Evolutionary conservation across 2,329 filamentous ascomycete genomes (phyloP).

Genomic region (Chaetomiaceae sp.): DNA sequence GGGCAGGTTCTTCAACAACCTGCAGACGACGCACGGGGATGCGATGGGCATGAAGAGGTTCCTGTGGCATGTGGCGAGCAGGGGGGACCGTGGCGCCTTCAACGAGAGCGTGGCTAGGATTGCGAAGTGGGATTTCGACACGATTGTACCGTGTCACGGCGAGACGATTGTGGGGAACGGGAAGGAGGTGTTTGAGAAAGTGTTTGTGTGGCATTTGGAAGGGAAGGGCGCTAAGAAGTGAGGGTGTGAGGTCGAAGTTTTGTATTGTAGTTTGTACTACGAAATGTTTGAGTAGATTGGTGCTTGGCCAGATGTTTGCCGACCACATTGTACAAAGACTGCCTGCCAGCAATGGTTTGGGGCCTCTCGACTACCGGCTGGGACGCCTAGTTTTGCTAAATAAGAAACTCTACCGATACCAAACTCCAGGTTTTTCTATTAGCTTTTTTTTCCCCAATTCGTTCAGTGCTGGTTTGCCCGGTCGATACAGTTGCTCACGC

Average conservation of each 20-base stretch:
- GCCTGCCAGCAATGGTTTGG: too few species aligned
- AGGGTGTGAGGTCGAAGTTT: background rate
- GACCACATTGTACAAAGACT: too few species aligned
- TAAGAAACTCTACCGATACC: too few species aligned
- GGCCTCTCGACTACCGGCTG: too few species aligned
- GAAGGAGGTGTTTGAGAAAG: slow-evolving; percentile 70
- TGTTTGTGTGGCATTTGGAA: slow-evolving; percentile 79
- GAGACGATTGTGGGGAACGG: slow-evolving; percentile 73
- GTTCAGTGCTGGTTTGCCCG: too few species aligned
- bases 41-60: slow-evolving; percentile 76
- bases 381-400: too few species aligned
- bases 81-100: slow-evolving; percentile 61
- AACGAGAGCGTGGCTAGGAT: slow-evolving; percentile 66
- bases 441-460: too few species aligned
- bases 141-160: slow-evolving; percentile 87
- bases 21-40: slow-evolving; percentile 60
- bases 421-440: too few species aligned
- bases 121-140: slow-evolving; percentile 75
- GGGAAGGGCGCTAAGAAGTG: slow-evolving; percentile 11
- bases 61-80: slow-evolving; percentile 68
- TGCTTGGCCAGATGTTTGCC: too few species aligned
- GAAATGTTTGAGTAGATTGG: too few species aligned
- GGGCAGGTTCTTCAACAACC: slow-evolving; percentile 42
- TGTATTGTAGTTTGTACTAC: background rate
- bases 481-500: too few species aligned